A percentile compares a stretch with the other conserved stretches of the same genome.
phyloP scores from a whole-genome alignment of 1,284 basidiomycete genomes.

The Singerocomus rubriflavus region DNA sequence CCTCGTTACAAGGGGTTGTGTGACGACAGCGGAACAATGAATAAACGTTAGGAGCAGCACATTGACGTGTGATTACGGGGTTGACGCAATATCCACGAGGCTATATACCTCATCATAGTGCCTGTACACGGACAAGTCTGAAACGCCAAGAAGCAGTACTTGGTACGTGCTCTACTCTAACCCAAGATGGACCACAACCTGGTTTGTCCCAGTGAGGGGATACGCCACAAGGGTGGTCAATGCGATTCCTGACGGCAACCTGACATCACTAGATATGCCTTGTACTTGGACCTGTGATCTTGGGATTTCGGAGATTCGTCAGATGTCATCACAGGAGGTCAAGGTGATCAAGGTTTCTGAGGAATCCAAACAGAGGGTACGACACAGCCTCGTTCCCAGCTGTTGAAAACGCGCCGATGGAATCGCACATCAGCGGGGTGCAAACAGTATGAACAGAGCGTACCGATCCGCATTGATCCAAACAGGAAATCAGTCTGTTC shows the following conservation, averaged over 20 bases:
- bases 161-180: neutral
- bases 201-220: neutral
- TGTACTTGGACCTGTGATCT: neutral
- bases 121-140: slow-evolving; percentile 2
- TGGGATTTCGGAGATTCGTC: neutral
- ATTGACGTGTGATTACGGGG: no score
- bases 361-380: neutral
- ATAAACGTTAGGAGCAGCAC: no score
- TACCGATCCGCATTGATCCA: neutral
- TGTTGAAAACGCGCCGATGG: slow-evolving; percentile 1
- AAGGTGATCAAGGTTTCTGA: neutral
- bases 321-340: no score
- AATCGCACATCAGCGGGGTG: slow-evolving; percentile 2
- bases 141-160: slow-evolving; percentile 8
- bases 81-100: no score
- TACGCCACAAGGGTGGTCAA: no score
- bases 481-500: neutral
- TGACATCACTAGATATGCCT: neutral
- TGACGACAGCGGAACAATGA: neutral
- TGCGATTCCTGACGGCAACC: neutral
- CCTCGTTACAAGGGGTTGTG: neutral
- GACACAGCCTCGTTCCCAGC: slow-evolving; percentile 1
- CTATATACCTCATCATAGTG: neutral
- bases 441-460: neutral
- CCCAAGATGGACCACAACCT: neutral